These are phyloP conservation scores for Komagataella pseudopastoris DNA, from an alignment of 805 yeast species.

Conservation along the genomic window DNA sequence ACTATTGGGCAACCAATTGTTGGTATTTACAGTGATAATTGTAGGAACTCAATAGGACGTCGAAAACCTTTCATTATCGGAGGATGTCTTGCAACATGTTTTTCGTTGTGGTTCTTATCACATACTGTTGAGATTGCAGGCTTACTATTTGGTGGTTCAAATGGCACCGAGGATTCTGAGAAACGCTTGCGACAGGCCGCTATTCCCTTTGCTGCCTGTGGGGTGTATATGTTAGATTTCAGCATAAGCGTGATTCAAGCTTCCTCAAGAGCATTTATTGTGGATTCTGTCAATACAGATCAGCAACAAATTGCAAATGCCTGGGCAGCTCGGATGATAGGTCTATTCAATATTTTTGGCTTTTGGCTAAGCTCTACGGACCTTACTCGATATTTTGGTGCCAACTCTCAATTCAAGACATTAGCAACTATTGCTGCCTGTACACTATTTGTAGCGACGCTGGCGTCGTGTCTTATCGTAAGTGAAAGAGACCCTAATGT, in stretches of 20 bases:
- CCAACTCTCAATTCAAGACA: slow-evolving; percentile 37
- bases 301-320: slow-evolving; percentile 51
- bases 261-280: slow-evolving; percentile 44
- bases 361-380: slow-evolving; percentile 38
- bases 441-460: slow-evolving; percentile 25
- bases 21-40: slow-evolving; percentile 43
- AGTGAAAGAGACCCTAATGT: slow-evolving; percentile 34
- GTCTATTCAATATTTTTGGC: slow-evolving; percentile 44
- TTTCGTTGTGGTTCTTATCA: slow-evolving; percentile 29
- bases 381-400: slow-evolving; percentile 24
- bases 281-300: slow-evolving; percentile 41
- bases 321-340: slow-evolving; percentile 55
- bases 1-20: slow-evolving; percentile 51
- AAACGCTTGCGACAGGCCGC: slow-evolving; percentile 10
- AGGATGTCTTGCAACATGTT: slow-evolving; percentile 34
- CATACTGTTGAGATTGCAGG: slow-evolving; percentile 29
- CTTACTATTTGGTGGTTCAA: slow-evolving; percentile 12
- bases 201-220: slow-evolving; percentile 36
- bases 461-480: slow-evolving; percentile 24
- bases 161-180: slow-evolving; percentile 12
- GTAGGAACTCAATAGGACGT: slow-evolving; percentile 30
- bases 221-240: slow-evolving; percentile 41
- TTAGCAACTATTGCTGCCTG: slow-evolving; percentile 28
- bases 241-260: slow-evolving; percentile 49
- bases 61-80: slow-evolving; percentile 43